Percentiles rank a stretch among this genome's conserved stretches.
These are phyloP conservation scores for Wickerhamiella cacticola DNA, from an alignment of 805 yeast species.

Conservation along the genomic window DNA sequence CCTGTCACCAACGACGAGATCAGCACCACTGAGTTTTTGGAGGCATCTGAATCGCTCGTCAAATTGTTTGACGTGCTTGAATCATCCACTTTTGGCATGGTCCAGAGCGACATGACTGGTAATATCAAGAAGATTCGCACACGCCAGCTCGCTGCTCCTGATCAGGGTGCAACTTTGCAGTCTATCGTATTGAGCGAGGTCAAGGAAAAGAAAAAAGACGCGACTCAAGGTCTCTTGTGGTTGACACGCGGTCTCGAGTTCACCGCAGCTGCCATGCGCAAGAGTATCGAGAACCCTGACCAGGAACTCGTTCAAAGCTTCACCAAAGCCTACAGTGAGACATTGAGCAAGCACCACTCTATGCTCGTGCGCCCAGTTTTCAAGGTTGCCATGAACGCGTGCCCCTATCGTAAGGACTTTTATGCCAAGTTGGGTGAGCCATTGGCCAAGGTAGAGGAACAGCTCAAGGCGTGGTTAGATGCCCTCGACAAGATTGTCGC, in stretches of 20 bases:
- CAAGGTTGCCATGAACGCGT: conserved; percentile 89
- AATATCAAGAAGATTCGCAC: conserved; percentile 66
- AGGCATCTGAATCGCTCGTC: conserved; percentile 74
- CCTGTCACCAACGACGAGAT: conserved; percentile 51
- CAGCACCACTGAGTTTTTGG: conserved; percentile 62
- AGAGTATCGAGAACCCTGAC: conserved; percentile 50
- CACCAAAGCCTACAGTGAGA: conserved; percentile 72
- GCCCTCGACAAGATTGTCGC: conserved; percentile 66
- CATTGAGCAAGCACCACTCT: conserved; percentile 69
- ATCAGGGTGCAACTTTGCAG: conserved; percentile 55
- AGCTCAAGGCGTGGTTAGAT: conserved; percentile 59
- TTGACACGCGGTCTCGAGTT: conserved; percentile 68
- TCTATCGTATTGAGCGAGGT: conserved; percentile 65
- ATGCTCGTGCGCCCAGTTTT: conserved; percentile 75
- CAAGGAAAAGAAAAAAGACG: conserved; percentile 52
- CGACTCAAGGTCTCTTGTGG: conserved; percentile 89
- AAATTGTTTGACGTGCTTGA: conserved; percentile 72
- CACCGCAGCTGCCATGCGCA: conserved; percentile 82
- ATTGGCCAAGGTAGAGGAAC: conserved; percentile 44
- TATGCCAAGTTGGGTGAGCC: conserved; percentile 63
- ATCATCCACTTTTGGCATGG: conserved; percentile 72
- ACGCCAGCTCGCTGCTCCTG: conserved; percentile 54
- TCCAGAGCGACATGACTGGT: conserved; percentile 80
- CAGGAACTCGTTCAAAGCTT: conserved; percentile 64
- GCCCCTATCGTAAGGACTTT: conserved; percentile 81